These are phyloP conservation scores for Centella asiatica DNA, from an alignment of 129 eudicot genomes.

Conservation along the genomic window DNA sequence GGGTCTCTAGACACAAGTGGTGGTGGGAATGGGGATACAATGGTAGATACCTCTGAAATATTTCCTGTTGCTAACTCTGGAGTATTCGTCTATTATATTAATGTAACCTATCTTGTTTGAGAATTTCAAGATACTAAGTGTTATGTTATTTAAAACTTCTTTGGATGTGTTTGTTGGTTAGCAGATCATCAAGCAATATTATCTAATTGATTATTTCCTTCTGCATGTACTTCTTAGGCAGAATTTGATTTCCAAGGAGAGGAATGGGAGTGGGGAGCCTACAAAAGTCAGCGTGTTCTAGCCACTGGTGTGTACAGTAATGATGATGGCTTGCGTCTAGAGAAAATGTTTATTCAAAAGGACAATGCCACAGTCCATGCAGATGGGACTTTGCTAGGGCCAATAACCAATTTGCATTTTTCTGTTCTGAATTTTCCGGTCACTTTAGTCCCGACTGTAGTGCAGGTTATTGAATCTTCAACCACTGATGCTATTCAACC, in stretches of 20 bases:
- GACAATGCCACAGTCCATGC: slow-evolving; percentile 97
- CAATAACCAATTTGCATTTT: slow-evolving; percentile 90
- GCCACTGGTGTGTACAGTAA: slow-evolving; percentile 99
- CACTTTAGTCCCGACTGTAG: slow-evolving; percentile 83
- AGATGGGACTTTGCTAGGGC: slow-evolving; percentile 88
- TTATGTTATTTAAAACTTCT: background rate
- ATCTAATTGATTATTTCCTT: background rate
- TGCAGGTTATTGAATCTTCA: slow-evolving; percentile 87
- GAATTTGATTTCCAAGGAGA: slow-evolving; percentile 98
- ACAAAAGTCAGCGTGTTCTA: slow-evolving; percentile 88
- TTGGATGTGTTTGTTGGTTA: background rate
- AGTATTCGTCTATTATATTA: background rate
- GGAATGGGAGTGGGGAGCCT: slow-evolving; percentile 99
- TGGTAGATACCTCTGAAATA: slow-evolving; percentile 37
- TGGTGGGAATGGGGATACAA: slow-evolving; percentile 98
- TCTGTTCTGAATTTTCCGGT: slow-evolving; percentile 95
- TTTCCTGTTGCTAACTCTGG: background rate
- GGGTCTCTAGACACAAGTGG: slow-evolving; percentile 99
- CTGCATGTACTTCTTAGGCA: slow-evolving; percentile 45
- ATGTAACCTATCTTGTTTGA: background rate
- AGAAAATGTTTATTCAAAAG: slow-evolving; percentile 87
- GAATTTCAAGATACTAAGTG: background rate
- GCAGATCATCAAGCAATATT: background rate
- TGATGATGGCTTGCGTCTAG: slow-evolving; percentile 93
- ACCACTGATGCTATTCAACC: slow-evolving; percentile 87